phyloP scores from a whole-genome alignment of 208 protist species.

The Crithidia sp. region DNA sequence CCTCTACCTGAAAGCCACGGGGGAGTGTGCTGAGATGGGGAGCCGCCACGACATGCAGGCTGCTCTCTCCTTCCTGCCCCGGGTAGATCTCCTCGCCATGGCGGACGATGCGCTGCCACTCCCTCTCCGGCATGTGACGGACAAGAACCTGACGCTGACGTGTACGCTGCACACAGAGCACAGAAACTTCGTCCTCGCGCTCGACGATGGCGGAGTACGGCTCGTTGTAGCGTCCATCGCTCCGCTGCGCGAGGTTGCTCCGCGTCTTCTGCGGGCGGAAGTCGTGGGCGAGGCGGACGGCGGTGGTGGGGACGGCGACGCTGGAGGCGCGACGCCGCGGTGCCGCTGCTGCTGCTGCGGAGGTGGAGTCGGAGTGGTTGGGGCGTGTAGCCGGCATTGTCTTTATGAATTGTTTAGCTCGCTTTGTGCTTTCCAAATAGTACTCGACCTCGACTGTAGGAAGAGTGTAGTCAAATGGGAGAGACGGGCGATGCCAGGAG shows the following conservation, averaged over 20 bases:
- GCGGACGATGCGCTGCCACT: conserved; percentile 35
- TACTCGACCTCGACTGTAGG: too few relatives aligned
- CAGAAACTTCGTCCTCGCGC: conserved; percentile 17
- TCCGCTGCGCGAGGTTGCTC: conserved; percentile 13
- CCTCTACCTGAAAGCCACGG: background rate
- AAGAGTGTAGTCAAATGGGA: too few relatives aligned
- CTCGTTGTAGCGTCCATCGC: conserved; percentile 36
- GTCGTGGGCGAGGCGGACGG: conserved; percentile 9
- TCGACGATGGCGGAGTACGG: conserved; percentile 33
- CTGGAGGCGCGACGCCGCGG: conserved; percentile 9
- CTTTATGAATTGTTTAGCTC: too few relatives aligned
- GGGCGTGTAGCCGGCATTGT: background rate
- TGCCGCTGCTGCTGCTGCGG: too few relatives aligned
- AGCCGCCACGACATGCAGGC: conserved; percentile 26
- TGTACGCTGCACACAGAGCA: conserved; percentile 31
- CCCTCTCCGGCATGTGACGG: conserved; percentile 35
- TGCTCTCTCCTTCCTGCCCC: conserved; percentile 26
- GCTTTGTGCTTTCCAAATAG: too few relatives aligned
- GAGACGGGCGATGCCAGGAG: too few relatives aligned
- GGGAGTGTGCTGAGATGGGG: conserved; percentile 22
- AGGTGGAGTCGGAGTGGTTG: background rate
- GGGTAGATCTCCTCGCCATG: conserved; percentile 32
- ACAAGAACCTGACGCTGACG: conserved; percentile 29
- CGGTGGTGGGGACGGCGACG: background rate
- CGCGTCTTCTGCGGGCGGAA: conserved; percentile 21